Base-by-base conservation (phyloP, 192 early-diverging fungal species). In the Podila epicladia region DNA sequence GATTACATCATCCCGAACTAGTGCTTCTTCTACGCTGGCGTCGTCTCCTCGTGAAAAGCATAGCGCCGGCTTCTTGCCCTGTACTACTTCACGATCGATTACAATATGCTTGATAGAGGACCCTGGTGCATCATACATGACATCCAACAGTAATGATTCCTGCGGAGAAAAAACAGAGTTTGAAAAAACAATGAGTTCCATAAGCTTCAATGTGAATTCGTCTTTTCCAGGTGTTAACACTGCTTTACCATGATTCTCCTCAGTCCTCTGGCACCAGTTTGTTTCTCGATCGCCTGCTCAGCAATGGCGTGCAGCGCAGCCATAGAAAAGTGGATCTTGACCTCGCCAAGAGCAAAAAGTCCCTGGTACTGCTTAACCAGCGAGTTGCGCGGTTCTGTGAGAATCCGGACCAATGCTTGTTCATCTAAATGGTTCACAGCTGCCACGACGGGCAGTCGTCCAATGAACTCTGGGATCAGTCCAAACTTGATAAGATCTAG, bases 391-490 rank as follows among this genome's bases (percentile, higher is more conserved):
- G 95, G 95, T 71, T 96, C 93, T 1, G 88, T 87, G 49, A 96
- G 67, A 7, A 96, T 89, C 8, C 90, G 85, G 5, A 92, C 85
- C 37, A 95, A 82, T 26, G 93, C 92, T 4, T 91, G 84, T 15
- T 87, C 85, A 45, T 73, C 66, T 35, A 96, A 82, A n/a, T 87
- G 86, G 15, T 85, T 88, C 8, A 95, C 93, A 45, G 87, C 89
- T 32, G 95, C 93, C 35, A 95, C 68, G 20, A 94, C 91, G 9
- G 95, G 95, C 13, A 96, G 59, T 11, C 95, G 86, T 22, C 94
- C 94, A 19, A 96, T 91, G 67, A 96, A 94, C 82, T 96, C 95
- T 33, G 95, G 95, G 58, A 96, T 95, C 26, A 96, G 82, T 4
- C 95, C 95, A 71, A 90, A 96, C 69, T 92, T 92, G 62, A 95